Conservation (phyloP, 257 asterid species). For the Paraleonurus japonicus region DNA sequence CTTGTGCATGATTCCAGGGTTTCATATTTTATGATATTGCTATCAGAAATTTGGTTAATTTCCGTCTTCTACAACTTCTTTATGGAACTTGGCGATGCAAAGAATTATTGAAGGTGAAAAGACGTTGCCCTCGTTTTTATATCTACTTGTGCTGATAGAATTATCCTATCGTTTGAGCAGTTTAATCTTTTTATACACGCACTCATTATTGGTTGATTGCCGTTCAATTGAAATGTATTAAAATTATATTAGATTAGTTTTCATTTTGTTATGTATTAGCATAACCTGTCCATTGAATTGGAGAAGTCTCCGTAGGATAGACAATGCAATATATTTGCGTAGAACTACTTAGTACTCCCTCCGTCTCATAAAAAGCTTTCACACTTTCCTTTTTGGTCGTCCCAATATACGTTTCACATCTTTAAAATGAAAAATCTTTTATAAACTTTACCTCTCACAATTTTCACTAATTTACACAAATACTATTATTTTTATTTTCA, state of each 20-base stretch:
- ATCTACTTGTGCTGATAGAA: neutral
- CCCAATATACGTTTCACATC: too few relatives aligned
- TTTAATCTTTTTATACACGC: neutral
- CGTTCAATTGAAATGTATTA: neutral
- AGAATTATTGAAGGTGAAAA: neutral
- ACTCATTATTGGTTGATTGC: neutral
- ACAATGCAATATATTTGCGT: too few relatives aligned
- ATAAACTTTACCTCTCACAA: too few relatives aligned
- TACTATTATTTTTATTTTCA: too few relatives aligned
- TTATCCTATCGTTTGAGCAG: neutral
- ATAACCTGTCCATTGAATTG: neutral
- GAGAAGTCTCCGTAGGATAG: too few relatives aligned
- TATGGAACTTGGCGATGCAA: neutral
- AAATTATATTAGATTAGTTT: neutral
- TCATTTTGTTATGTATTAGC: neutral
- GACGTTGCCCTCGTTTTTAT: neutral
- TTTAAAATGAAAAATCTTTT: too few relatives aligned
- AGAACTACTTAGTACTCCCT: too few relatives aligned
- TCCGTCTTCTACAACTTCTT: neutral
- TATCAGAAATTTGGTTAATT: constrained; percentile 5
- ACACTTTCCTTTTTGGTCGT: too few relatives aligned
- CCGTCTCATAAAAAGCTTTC: too few relatives aligned
- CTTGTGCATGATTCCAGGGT: neutral
- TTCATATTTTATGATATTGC: neutral
- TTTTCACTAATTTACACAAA: too few relatives aligned